Conservation (phyloP, 1,139 yeast species). For the Candida albicans region DNA sequence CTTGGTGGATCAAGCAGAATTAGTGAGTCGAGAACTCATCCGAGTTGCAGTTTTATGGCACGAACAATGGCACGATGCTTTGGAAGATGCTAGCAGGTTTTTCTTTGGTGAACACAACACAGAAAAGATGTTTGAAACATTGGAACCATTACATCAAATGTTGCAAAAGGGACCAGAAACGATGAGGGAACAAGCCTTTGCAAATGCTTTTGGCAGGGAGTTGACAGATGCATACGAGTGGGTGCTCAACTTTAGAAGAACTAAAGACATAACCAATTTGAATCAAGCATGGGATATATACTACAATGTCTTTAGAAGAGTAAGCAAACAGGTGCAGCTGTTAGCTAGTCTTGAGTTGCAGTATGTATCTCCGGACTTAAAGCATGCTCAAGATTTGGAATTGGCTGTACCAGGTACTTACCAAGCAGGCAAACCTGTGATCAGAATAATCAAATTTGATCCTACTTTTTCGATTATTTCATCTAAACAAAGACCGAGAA, state of each 20-base stretch:
- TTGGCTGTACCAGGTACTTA: constrained; percentile 95
- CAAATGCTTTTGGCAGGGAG: constrained; percentile 91
- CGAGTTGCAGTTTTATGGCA: constrained; percentile 97
- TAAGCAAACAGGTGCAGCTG: constrained; percentile 86
- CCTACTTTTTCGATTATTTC: constrained; percentile 87
- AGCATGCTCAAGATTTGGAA: constrained; percentile 76
- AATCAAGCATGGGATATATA: constrained; percentile 98
- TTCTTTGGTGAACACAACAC: constrained; percentile 95
- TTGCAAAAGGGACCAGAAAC: constrained; percentile 89
- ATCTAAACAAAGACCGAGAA: constrained; percentile 94
- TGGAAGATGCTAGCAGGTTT: constrained; percentile 92
- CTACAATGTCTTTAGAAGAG: constrained; percentile 88
- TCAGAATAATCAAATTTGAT: constrained; percentile 72
- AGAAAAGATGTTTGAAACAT: constrained; percentile 88
- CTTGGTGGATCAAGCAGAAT: constrained; percentile 87
- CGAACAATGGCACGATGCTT: constrained; percentile 97
- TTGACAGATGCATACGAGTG: constrained; percentile 91
- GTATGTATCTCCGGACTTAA: constrained; percentile 87
- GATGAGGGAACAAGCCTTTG: constrained; percentile 87
- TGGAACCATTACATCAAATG: constrained; percentile 86
- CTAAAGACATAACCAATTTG: constrained; percentile 82
- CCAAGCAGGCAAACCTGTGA: constrained; percentile 77
- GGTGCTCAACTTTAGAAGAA: constrained; percentile 81
- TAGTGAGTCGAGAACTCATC: constrained; percentile 91
- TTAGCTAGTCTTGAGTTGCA: constrained; percentile 83